Evolutionary conservation across 2,329 filamentous ascomycete species (phyloP).

Genomic region (Leptographium galeiforme): DNA sequence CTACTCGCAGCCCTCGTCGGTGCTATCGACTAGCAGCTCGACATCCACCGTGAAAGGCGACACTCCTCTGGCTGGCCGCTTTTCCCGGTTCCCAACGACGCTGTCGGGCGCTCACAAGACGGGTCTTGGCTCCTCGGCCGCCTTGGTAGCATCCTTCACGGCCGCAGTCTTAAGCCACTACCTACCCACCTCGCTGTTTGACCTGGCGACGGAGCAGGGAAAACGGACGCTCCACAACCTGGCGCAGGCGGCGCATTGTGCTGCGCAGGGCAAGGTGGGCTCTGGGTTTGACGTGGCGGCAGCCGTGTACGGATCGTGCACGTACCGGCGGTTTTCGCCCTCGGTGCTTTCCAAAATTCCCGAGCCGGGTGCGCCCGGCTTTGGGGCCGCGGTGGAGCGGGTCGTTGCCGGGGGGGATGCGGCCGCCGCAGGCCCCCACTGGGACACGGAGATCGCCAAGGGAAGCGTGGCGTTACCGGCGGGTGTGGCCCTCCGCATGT

Average conservation of each 20-base stretch:
- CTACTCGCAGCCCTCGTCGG: conserved; percentile 58
- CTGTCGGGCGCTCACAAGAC: conserved; percentile 82
- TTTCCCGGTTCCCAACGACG: conserved; percentile 64
- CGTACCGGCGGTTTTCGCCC: conserved; percentile 88
- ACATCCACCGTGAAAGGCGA: conserved; percentile 21
- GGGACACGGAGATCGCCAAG: conserved; percentile 70
- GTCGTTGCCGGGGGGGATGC: conserved; percentile 45
- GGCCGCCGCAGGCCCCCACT: conserved; percentile 31
- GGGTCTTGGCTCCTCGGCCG: conserved; percentile 85
- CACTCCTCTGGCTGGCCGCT: conserved; percentile 30
- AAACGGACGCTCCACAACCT: conserved; percentile 71
- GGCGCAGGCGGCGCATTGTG: conserved; percentile 84
- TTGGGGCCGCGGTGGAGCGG: conserved; percentile 48
- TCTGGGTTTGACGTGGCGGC: conserved; percentile 92
- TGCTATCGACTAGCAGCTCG: conserved; percentile 15
- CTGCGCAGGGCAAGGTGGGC: conserved; percentile 91
- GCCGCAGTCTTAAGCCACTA: conserved; percentile 67
- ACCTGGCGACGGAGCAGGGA: conserved; percentile 39
- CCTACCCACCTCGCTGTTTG: conserved; percentile 42
- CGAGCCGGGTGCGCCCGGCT: conserved; percentile 51
- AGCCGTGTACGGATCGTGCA: conserved; percentile 81
- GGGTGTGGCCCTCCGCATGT: conserved; percentile 75
- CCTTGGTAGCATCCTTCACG: conserved; percentile 78
- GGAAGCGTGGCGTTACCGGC: conserved; percentile 56
- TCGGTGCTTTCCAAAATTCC: conserved; percentile 54